These are phyloP conservation scores for Penicillium atrosanguineum DNA, from an alignment of 495 filamentous ascomycete genomes.

Conservation along the genomic window DNA sequence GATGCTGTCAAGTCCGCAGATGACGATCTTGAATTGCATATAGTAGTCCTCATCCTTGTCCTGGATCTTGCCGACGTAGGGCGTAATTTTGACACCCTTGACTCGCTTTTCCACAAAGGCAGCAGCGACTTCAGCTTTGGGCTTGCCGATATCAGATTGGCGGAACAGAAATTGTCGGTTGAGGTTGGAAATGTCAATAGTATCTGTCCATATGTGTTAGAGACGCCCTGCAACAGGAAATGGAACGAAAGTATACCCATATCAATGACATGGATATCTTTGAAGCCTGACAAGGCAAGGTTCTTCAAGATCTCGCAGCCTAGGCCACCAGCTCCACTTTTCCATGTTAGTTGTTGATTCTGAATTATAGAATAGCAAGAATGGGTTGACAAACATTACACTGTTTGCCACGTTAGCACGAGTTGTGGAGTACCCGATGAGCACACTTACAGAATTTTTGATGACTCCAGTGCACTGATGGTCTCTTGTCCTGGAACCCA, in stretches of 20 bases:
- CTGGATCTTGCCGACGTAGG: conserved; percentile 91
- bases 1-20: conserved; percentile 97
- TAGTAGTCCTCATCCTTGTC: conserved; percentile 98
- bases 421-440: neutral
- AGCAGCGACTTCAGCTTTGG: conserved; percentile 91
- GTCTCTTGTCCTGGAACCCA: conserved; percentile 61
- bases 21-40: conserved; percentile 90
- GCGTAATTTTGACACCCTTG: conserved; percentile 86
- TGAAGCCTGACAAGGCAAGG: conserved; percentile 91
- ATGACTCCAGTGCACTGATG: conserved; percentile 56
- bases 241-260: conserved; percentile 62
- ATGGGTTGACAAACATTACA: conserved; percentile 32
- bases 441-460: conserved; percentile 66
- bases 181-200: conserved; percentile 97
- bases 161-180: conserved; percentile 99
- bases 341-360: conserved; percentile 6
- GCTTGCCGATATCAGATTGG: conserved; percentile 84
- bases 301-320: conserved; percentile 98
- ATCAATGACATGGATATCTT: conserved; percentile 97
- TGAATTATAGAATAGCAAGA: neutral
- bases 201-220: conserved; percentile 54
- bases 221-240: neutral
- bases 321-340: conserved; percentile 87
- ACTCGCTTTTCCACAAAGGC: conserved; percentile 86
- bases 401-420: conserved; percentile 26